A percentile compares a stretch with the other conserved stretches of the same genome.
Evolutionary conservation across 495 filamentous ascomycete genomes (phyloP).

Genomic region (Cudoniella acicularis): DNA sequence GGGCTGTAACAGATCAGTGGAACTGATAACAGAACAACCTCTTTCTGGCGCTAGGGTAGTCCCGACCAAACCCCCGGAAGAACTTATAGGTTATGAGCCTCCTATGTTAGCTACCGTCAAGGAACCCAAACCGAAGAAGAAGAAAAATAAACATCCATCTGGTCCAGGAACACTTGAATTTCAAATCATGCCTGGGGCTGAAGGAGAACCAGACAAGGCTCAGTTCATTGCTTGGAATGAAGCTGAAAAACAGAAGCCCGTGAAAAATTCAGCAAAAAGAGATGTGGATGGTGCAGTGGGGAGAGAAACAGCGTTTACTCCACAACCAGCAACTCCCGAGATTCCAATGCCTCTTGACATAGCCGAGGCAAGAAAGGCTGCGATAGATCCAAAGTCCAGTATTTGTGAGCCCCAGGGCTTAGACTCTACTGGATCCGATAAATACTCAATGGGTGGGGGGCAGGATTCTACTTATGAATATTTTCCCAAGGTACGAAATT

Average conservation of each 20-base stretch:
- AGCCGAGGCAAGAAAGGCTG: neutral
- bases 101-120: slow-evolving; percentile 1
- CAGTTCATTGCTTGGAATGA: slow-evolving; percentile 21
- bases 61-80: slow-evolving; percentile 6
- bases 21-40: slow-evolving; percentile 18
- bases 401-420: slow-evolving; percentile 54
- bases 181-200: slow-evolving; percentile 13
- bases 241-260: neutral
- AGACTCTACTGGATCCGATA: slow-evolving; percentile 34
- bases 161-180: slow-evolving; percentile 11
- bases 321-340: neutral
- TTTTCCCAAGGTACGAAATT: slow-evolving; percentile 64
- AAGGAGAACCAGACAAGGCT: slow-evolving; percentile 18
- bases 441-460: slow-evolving; percentile 72
- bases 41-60: neutral
- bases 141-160: slow-evolving; percentile 1
- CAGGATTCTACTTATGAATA: slow-evolving; percentile 96
- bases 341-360: slow-evolving; percentile 13
- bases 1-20: slow-evolving; percentile 47
- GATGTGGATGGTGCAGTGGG: neutral
- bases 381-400: slow-evolving; percentile 16
- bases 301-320: neutral
- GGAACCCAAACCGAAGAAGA: slow-evolving; percentile 13
- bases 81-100: slow-evolving; percentile 22
- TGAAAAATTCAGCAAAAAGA: slow-evolving; percentile 11